Evolutionary conservation across 2,329 filamentous ascomycete genomes (phyloP), one percentile per base, ranked within the genome.

Genomic region (Chaetomium globosum): DNA sequence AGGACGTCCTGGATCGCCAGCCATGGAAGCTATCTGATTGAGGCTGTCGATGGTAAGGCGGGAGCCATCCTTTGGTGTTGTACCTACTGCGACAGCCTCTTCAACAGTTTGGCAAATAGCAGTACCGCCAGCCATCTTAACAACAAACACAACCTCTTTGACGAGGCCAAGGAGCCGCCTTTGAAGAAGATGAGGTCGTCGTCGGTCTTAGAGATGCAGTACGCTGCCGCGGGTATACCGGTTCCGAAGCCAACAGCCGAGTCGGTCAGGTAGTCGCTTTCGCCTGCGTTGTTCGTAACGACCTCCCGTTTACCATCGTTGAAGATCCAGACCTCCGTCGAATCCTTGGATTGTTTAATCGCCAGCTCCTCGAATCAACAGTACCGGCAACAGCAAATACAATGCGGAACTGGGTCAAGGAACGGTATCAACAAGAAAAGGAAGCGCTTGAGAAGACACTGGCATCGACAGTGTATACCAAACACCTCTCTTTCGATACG

Each of bases 401-500:
- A 16, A 39, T 39, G 9, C 36, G 36, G 36, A 39, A 19, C 10
- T 43, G 39, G 39, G 39, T 7, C 19, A 10, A 43, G 3, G 13
- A 19, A 5, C 39, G 39, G 39, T 43, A 43, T 43, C 39, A 43
- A 19, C 13, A n/a, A n/a, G 39, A 43, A 43, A n/a, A 43, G 39
- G 39, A 16, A 43, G 39, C 19, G 3, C 39, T 43, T 5, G n/a
- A 19, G 19, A n/a, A 19, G 39, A 43, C 49, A 52, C 26, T 52
- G 2, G 49, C 49, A 52, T 52, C 26, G 12, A 57, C 39, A 61
- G 31, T 21, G 13, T 60, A 56, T 57, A 12, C 55, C 28, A 64
- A 60, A 6, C 33, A 56, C 54, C 39, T 49, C 31, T 56, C 53
- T 12, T 56, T 56, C n/a, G 31, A 56, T 23, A 23, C 19, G n/a